phyloP scores from a whole-genome alignment of 768 basidiomycete species.

The Grammothele lineata region DNA sequence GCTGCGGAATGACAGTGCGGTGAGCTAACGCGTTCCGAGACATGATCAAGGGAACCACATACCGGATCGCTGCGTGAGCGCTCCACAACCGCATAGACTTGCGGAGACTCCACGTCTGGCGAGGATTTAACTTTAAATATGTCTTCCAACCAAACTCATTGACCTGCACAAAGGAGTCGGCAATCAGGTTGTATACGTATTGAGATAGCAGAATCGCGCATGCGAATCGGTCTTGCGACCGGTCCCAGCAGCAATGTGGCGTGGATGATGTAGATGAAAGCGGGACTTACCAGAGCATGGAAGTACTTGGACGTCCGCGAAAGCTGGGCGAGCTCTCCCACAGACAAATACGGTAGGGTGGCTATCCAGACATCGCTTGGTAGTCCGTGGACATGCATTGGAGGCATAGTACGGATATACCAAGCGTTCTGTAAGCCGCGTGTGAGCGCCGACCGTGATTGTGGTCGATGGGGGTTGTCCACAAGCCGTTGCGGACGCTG shows the following conservation, averaged over 20 bases:
- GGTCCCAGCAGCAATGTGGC: conserved; percentile 2
- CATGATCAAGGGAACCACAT: conserved; percentile 2
- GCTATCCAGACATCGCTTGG: conserved; percentile 56
- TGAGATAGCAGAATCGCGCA: neutral
- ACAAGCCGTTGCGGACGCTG: too few species aligned
- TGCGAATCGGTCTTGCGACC: too few species aligned
- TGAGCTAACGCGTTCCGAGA: neutral
- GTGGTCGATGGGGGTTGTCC: too few species aligned
- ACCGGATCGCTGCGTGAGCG: conserved; percentile 36
- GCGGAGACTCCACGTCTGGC: conserved; percentile 50
- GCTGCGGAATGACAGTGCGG: conserved; percentile 8
- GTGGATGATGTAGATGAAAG: neutral
- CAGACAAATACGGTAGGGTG: conserved; percentile 42
- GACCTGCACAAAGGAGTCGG: conserved; percentile 51
- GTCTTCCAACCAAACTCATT: conserved; percentile 55
- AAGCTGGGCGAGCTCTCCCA: conserved; percentile 39
- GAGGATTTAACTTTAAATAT: conserved; percentile 46
- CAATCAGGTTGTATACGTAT: neutral
- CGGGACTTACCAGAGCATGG: conserved; percentile 38
- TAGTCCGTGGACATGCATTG: conserved; percentile 25
- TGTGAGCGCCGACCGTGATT: too few species aligned
- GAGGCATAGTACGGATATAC: neutral
- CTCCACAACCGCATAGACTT: conserved; percentile 43
- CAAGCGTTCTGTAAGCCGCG: too few species aligned
- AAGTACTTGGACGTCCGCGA: conserved; percentile 35